phyloP scores from a whole-genome alignment of 441 rosid genomes.

The Adansonia madagascariensis region DNA sequence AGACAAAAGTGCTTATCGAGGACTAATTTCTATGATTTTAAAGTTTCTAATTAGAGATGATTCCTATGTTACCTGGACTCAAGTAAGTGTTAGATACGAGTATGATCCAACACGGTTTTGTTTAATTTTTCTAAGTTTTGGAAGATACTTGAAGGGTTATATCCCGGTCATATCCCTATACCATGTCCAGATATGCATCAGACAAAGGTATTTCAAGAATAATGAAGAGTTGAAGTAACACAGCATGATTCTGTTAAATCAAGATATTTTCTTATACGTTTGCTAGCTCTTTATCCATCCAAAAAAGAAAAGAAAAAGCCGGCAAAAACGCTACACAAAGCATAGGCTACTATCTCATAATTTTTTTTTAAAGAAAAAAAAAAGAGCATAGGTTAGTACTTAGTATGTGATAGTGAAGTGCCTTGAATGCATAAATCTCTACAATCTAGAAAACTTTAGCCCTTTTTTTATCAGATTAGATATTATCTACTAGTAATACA shows the following conservation, averaged over 20 bases:
- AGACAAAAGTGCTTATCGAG: background rate
- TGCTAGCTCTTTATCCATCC: background rate
- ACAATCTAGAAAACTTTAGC: background rate
- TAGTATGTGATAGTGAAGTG: background rate
- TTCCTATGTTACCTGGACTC: too few species aligned
- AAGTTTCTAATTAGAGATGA: background rate
- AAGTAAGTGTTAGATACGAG: too few species aligned
- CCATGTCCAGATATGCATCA: too few species aligned
- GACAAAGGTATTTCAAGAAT: too few species aligned
- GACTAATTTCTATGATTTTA: background rate
- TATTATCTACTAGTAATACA: background rate
- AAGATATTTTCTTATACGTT: background rate
- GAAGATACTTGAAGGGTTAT: too few species aligned
- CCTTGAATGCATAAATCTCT: background rate
- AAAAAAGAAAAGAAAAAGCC: background rate
- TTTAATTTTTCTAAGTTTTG: too few species aligned
- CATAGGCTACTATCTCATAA: background rate
- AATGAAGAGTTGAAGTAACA: too few species aligned
- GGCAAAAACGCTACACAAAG: background rate
- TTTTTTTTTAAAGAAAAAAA: too few species aligned
- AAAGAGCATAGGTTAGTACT: too few species aligned
- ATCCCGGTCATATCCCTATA: too few species aligned
- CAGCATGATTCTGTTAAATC: background rate
- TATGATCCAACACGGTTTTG: too few species aligned
- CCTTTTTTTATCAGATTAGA: background rate